phyloP scores from a whole-genome alignment of 179 eudicot genomes.

The Monotropa hypopitys region DNA sequence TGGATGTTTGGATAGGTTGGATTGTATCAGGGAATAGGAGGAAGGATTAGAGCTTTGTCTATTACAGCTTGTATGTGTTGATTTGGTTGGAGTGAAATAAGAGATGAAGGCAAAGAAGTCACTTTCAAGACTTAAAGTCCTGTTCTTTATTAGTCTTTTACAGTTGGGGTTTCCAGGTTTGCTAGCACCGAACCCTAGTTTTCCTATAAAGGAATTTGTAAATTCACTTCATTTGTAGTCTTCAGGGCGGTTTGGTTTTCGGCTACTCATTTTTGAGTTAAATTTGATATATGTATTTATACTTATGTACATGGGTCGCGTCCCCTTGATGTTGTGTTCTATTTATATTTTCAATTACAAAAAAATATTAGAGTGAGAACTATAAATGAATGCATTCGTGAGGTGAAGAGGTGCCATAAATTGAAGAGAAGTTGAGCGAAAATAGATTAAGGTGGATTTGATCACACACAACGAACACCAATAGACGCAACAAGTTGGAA shows the following conservation, averaged over 20 bases:
- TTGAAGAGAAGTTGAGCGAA: neutral
- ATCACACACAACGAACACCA: neutral
- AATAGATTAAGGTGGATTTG: neutral
- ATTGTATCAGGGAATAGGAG: neutral
- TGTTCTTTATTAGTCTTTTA: neutral
- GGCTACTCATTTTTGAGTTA: neutral
- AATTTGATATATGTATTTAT: neutral
- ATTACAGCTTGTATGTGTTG: neutral
- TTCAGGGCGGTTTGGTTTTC: neutral
- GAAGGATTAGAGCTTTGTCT: neutral
- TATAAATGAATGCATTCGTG: neutral
- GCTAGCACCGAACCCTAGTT: neutral
- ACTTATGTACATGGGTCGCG: neutral
- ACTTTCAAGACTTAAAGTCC: neutral
- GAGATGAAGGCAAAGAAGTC: neutral
- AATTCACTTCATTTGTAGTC: neutral
- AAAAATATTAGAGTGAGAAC: neutral
- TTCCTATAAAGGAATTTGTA: too few species aligned
- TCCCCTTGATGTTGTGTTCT: neutral
- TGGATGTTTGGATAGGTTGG: neutral
- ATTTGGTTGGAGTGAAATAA: neutral
- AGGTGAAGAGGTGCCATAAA: neutral
- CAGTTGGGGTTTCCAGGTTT: neutral
- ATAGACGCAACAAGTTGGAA: neutral
- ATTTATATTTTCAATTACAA: neutral